Evolutionary conservation across 441 rosid genomes (phyloP).

Genomic region (Rhodomyrtus psidioides): DNA sequence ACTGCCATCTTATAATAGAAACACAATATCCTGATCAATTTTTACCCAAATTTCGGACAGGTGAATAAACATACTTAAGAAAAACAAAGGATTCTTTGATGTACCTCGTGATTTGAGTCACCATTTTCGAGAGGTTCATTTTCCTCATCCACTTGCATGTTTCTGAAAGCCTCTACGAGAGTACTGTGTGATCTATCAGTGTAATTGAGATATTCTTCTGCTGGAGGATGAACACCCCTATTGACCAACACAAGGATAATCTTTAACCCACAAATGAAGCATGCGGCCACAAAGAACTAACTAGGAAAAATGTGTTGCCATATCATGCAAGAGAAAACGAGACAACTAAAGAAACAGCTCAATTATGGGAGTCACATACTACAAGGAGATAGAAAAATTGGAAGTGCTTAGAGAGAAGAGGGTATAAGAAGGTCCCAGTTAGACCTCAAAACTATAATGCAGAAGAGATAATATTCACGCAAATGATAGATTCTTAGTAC

Average conservation of each 20-base stretch:
- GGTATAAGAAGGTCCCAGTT: neutral
- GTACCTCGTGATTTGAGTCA: slow-evolving; percentile 61
- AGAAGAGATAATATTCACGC: neutral
- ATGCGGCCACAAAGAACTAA: neutral
- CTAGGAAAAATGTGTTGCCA: neutral
- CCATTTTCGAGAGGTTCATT: slow-evolving; percentile 69
- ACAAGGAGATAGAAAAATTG: neutral
- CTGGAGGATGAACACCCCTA: slow-evolving; percentile 64
- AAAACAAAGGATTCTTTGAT: neutral
- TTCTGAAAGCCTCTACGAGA: slow-evolving; percentile 84
- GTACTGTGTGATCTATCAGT: slow-evolving; percentile 54
- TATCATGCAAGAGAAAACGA: neutral
- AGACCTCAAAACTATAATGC: neutral
- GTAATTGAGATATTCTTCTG: slow-evolving; percentile 48
- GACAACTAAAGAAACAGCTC: neutral
- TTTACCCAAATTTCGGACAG: neutral
- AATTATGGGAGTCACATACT: neutral
- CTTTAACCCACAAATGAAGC: neutral
- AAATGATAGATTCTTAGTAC: slow-evolving; percentile 23
- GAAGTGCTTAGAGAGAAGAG: neutral
- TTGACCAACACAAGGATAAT: slow-evolving; percentile 15
- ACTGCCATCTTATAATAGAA: neutral
- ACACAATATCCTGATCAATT: neutral
- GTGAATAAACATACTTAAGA: neutral
- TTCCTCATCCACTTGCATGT: slow-evolving; percentile 65